Evolutionary conservation across 352 stramenopile species (phyloP).

Genomic region (Pythium phragmiticola): DNA sequence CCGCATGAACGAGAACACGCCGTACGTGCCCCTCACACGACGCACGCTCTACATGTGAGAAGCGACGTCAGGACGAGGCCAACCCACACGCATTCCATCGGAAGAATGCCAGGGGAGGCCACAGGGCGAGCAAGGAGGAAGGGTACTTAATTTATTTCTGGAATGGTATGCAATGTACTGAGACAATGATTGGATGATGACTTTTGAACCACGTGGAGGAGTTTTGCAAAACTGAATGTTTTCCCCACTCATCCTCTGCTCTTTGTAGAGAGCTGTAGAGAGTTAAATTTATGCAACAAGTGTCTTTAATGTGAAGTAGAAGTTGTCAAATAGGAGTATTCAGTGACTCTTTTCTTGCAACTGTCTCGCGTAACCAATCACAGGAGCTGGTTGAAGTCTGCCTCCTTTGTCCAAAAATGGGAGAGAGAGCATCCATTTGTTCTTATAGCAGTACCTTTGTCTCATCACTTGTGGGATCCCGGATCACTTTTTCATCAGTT

Average conservation of each 20-base stretch:
- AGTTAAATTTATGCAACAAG: no score
- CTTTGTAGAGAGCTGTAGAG: not conserved
- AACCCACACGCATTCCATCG: slow-evolving; percentile 14
- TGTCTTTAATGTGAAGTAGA: no score
- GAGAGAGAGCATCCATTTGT: not conserved
- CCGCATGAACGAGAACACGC: slow-evolving; percentile 6
- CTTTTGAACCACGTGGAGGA: not conserved
- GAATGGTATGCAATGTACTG: not conserved
- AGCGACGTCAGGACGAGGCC: no score
- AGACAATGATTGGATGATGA: not conserved
- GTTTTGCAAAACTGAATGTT: not conserved
- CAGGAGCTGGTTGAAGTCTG: not conserved
- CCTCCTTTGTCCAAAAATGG: not conserved
- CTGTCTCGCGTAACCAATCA: not conserved
- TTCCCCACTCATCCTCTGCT: not conserved
- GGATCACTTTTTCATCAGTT: not conserved
- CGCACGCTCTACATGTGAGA: slow-evolving; percentile 1
- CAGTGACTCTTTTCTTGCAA: not conserved
- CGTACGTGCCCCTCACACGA: not conserved
- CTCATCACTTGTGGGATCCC: no score
- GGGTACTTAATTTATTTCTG: slow-evolving; percentile 20
- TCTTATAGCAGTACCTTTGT: not conserved
- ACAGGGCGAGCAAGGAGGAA: not conserved
- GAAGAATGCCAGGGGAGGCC: slow-evolving; percentile 15
- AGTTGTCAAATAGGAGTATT: not conserved